A percentile compares a stretch with the other conserved stretches of the same genome.
Conservation (phyloP, 208 protist genomes). For the Trypanosoma boissoni region DNA sequence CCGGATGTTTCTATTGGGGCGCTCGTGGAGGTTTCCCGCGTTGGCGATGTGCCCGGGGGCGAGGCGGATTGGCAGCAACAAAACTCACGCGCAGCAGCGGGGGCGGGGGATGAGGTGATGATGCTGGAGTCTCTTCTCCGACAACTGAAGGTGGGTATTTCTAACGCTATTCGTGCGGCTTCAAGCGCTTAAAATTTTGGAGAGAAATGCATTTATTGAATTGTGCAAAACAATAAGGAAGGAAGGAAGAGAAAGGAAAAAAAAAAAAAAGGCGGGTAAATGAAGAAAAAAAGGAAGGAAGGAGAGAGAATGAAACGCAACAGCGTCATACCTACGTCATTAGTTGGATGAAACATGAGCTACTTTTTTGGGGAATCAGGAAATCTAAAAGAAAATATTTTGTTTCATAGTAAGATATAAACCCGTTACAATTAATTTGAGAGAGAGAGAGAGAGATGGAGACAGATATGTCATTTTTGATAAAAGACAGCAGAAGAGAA, state of each 20-base stretch:
- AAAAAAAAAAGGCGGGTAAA: background rate
- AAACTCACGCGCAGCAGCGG: background rate
- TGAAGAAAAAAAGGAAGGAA: background rate
- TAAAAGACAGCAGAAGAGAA: background rate
- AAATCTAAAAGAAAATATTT: no score
- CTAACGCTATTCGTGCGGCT: slow-evolving; percentile 64
- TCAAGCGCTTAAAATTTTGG: slow-evolving; percentile 10
- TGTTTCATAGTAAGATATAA: background rate
- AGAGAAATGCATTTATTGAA: no score
- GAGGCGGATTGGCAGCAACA: slow-evolving; percentile 10
- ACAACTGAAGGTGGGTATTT: slow-evolving; percentile 72
- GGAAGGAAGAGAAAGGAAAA: background rate
- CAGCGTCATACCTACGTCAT: background rate
- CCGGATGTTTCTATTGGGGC: slow-evolving; percentile 24
- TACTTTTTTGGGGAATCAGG: no score
- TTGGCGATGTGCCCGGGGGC: background rate
- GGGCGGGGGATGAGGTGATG: slow-evolving; percentile 40
- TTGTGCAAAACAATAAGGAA: background rate
- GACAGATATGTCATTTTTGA: no score
- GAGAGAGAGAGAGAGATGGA: background rate
- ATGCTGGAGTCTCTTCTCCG: slow-evolving; percentile 63
- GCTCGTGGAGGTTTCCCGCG: slow-evolving; percentile 12
- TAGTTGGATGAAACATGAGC: no score
- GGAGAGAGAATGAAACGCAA: background rate
- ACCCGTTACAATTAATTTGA: background rate